phyloP scores from a whole-genome alignment of 441 rosid species.

The Biscutella laevigata region DNA sequence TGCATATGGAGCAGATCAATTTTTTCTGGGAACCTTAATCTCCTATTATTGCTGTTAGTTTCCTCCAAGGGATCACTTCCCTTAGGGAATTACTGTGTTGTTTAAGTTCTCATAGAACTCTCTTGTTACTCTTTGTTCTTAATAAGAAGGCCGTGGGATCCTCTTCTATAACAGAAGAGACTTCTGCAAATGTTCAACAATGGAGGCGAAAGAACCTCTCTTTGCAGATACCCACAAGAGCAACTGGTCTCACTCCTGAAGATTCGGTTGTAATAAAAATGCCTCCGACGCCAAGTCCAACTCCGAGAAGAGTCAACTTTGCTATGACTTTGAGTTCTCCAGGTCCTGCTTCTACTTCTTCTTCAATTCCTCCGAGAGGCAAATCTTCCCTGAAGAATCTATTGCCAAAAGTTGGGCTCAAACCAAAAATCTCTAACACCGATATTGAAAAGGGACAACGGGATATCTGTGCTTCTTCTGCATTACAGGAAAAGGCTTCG shows the following conservation, averaged over 20 bases:
- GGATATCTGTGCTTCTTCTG: conserved; percentile 31
- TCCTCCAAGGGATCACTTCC: background rate
- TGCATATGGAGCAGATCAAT: background rate
- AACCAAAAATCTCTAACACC: conserved; percentile 35
- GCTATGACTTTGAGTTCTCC: conserved; percentile 43
- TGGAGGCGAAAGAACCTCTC: conserved; percentile 66
- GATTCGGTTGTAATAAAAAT: conserved; percentile 55
- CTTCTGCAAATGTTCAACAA: conserved; percentile 27
- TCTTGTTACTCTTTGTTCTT: conserved; percentile 5
- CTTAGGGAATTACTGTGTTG: background rate
- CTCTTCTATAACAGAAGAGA: conserved; percentile 45
- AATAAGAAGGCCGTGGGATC: conserved; percentile 39
- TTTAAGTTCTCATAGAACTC: conserved; percentile 1
- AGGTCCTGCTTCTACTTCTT: conserved; percentile 32
- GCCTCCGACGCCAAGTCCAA: conserved; percentile 70
- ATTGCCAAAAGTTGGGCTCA: conserved; percentile 67
- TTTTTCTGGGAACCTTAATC: background rate
- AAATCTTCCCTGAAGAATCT: conserved; percentile 65
- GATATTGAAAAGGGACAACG: conserved; percentile 58
- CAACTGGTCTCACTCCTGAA: conserved; percentile 34
- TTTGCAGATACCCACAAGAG: conserved; percentile 72
- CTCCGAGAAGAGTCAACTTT: conserved; percentile 81
- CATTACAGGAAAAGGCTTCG: conserved; percentile 48
- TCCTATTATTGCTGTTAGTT: conserved; percentile 11
- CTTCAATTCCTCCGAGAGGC: conserved; percentile 41